These are phyloP conservation scores for Aspergillus tamarii DNA, from an alignment of 2,329 filamentous ascomycete genomes.

Conservation along the genomic window DNA sequence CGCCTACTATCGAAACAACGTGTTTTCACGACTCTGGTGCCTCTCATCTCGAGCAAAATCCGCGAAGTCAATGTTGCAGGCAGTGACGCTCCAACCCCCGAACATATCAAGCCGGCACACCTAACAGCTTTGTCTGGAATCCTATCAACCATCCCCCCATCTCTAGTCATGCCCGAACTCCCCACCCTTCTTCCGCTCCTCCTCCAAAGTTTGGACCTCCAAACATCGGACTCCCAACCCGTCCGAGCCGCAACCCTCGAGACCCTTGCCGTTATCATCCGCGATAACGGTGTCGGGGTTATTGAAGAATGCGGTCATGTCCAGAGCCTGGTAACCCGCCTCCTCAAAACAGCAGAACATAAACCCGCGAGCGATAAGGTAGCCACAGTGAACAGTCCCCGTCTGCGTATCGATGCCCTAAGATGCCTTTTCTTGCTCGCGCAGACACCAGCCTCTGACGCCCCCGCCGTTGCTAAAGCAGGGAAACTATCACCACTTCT, in stretches of 20 bases:
- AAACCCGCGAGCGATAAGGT: constrained; percentile 16
- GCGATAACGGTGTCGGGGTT: constrained; percentile 57
- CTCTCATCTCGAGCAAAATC: constrained; percentile 58
- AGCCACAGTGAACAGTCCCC: constrained; percentile 27
- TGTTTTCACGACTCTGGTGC: constrained; percentile 62
- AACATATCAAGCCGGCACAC: constrained; percentile 60
- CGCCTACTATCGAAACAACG: constrained; percentile 67
- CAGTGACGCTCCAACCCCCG: constrained; percentile 31
- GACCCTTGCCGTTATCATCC: constrained; percentile 61
- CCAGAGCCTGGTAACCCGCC: constrained; percentile 58
- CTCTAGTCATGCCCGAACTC: constrained; percentile 63
- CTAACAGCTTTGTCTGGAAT: constrained; percentile 66
- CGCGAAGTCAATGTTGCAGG: constrained; percentile 42
- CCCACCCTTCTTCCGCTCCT: constrained; percentile 61
- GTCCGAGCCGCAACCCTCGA: constrained; percentile 65
- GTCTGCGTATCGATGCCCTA: constrained; percentile 40
- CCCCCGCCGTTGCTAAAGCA: constrained; percentile 28
- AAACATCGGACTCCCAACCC: constrained; percentile 47
- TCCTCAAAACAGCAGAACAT: constrained; percentile 53
- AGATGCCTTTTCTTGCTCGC: constrained; percentile 45
- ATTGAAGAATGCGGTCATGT: constrained; percentile 58
- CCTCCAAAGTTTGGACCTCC: constrained; percentile 64
- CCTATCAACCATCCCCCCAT: constrained; percentile 61
- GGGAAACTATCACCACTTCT: constrained; percentile 52
- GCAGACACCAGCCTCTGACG: constrained; percentile 27